These are phyloP conservation scores for Fusarium odoratissimum DNA, from an alignment of 2,329 filamentous ascomycete genomes.

Conservation along the genomic window DNA sequence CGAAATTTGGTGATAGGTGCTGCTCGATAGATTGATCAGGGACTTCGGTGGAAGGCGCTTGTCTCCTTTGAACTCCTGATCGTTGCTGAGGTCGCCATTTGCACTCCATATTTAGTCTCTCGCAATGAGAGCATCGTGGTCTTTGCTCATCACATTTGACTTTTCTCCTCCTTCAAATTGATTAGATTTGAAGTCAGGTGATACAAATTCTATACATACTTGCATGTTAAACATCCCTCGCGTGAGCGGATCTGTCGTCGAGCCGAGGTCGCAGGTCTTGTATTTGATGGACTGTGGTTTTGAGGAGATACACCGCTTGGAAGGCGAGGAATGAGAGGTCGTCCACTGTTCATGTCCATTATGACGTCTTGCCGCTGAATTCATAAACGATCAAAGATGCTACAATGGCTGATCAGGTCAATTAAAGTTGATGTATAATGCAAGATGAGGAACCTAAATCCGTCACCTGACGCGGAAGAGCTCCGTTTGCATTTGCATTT, in stretches of 20 bases:
- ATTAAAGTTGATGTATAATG: constrained; percentile 10
- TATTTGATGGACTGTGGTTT: constrained; percentile 8
- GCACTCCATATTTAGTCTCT: constrained; percentile 63
- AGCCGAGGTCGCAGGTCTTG: constrained; percentile 28
- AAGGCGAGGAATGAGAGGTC: constrained; percentile 37
- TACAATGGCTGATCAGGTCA: not conserved
- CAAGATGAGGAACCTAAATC: not conserved
- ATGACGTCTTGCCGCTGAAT: not conserved
- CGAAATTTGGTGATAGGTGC: constrained; percentile 45
- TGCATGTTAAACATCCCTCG: constrained; percentile 57
- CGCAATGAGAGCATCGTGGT: constrained; percentile 63
- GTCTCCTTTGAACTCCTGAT: constrained; percentile 36
- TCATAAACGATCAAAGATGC: not conserved
- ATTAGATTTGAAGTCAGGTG: not conserved
- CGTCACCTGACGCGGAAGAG: constrained; percentile 30
- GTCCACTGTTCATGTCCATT: constrained; percentile 29
- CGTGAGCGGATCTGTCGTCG: constrained; percentile 43
- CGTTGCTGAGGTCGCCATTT: constrained; percentile 57
- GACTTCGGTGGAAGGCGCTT: constrained; percentile 11
- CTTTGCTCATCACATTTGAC: constrained; percentile 64
- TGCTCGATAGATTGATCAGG: constrained; percentile 25
- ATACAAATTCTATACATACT: constrained; percentile 45
- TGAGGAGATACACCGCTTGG: constrained; percentile 22
- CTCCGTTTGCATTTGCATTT: constrained; percentile 24
- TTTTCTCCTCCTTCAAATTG: constrained; percentile 55